Evolutionary conservation across 345 rosid species (phyloP).

Genomic region (Boechera divaricarpa): DNA sequence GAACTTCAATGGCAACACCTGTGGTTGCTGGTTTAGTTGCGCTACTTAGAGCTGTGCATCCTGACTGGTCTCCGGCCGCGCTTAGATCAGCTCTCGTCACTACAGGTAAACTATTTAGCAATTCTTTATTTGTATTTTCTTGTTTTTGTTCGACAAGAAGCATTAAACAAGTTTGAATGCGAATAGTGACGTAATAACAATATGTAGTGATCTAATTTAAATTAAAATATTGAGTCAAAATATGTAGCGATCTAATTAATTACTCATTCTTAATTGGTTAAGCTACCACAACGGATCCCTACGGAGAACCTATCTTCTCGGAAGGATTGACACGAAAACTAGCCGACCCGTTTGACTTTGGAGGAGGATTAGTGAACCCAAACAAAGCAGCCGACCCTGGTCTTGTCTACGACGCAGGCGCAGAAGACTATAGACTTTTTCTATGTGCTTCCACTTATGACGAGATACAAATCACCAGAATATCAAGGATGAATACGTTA

Average conservation of each 20-base stretch:
- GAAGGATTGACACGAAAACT: slow-evolving; percentile 42
- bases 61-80: slow-evolving; percentile 55
- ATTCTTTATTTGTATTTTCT: background rate
- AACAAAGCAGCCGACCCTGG: slow-evolving; percentile 60
- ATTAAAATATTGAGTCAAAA: background rate
- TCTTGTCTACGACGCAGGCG: slow-evolving; percentile 57
- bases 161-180: background rate
- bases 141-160: background rate
- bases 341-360: slow-evolving; percentile 56
- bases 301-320: slow-evolving; percentile 49
- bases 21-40: slow-evolving; percentile 49
- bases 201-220: too few relatives aligned
- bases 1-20: slow-evolving; percentile 59
- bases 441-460: slow-evolving; percentile 53
- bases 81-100: slow-evolving; percentile 53
- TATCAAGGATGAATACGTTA: slow-evolving; percentile 29
- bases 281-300: slow-evolving; percentile 45
- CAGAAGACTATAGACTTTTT: slow-evolving; percentile 51
- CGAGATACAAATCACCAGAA: slow-evolving; percentile 47
- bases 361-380: slow-evolving; percentile 65
- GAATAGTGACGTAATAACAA: background rate
- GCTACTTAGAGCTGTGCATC: slow-evolving; percentile 49
- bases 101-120: slow-evolving; percentile 38
- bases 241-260: background rate
- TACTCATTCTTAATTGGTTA: background rate